Conservation (phyloP, 1,284 basidiomycete species). For the Trametes pubescens region DNA sequence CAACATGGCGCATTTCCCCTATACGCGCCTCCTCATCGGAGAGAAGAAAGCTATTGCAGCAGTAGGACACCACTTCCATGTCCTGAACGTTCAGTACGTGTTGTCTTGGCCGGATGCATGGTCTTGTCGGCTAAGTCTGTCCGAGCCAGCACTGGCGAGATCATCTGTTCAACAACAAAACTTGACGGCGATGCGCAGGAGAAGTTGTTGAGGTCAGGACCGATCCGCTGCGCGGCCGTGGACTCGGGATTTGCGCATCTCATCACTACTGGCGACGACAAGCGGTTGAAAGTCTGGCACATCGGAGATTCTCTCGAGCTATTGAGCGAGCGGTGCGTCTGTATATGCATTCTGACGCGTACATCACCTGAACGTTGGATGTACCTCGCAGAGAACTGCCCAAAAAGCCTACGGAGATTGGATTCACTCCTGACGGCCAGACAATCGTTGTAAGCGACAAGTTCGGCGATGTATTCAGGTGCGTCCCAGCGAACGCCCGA, state of each 20-base stretch:
- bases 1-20: slow-evolving; percentile 24
- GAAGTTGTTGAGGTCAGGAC: slow-evolving; percentile 55
- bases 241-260: slow-evolving; percentile 58
- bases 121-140: slow-evolving; percentile 21
- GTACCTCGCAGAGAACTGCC: slow-evolving; percentile 67
- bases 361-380: background rate
- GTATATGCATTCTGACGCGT: background rate
- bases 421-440: slow-evolving; percentile 63
- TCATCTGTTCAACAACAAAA: slow-evolving; percentile 56
- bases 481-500: slow-evolving; percentile 17
- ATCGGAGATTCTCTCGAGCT: slow-evolving; percentile 59
- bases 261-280: slow-evolving; percentile 80
- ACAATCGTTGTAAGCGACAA: slow-evolving; percentile 83
- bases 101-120: background rate
- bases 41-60: slow-evolving; percentile 17
- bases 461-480: slow-evolving; percentile 88
- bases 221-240: slow-evolving; percentile 69
- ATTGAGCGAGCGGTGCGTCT: slow-evolving; percentile 66
- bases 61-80: slow-evolving; percentile 26
- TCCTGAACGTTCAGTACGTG: slow-evolving; percentile 27
- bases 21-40: slow-evolving; percentile 22
- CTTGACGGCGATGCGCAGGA: slow-evolving; percentile 45
- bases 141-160: slow-evolving; percentile 57
- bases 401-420: slow-evolving; percentile 76
- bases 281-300: slow-evolving; percentile 79